Evolutionary conservation across 23 red algal genomes (phyloP), one percentile per base, ranked within the genome.

Genomic region (Agarophyton chilense): DNA sequence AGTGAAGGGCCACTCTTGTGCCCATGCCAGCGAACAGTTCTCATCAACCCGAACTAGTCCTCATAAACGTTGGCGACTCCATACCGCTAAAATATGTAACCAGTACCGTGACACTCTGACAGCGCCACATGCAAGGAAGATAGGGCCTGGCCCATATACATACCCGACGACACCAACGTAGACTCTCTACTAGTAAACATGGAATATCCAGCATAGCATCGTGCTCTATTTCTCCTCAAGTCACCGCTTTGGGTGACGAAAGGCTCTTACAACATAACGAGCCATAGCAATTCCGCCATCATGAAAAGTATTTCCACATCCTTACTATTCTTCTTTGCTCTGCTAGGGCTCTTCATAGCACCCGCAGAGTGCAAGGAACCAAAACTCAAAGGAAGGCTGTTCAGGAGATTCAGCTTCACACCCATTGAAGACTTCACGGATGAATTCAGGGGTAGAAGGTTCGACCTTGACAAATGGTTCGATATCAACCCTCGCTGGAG

Each of bases 401-500:
- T 77, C 54, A 58, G 49, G 71, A 60, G 53, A 21, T 46, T 61
- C 72, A 75, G 11, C 1, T 92, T 92, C 40, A 92, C 44, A 26
- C 65, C 65, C 18, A 50, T 77, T 3, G 35, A 39, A 51, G 89
- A 82, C 26, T 92, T 92, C 72, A 73, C 89, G 12, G 89, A 92
- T 70, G 89, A 92, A 34, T 92, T 92, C 45, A 67, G 6, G 35
- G 50, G 46, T 18, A 29, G 65, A 21, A 41, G 25, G 25, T 84
- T 92, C 51, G 64, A 92, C 66, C 39, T 82, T 34, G 55, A 78
- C 60, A 92, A 83, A 77, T 92, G 89, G 89, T 52, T 60, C 29
- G 65, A 92, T 34, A 77, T 76, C 42, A 92, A 92, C 62, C 89
- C 89, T 25, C 43, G 81, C 17, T 92, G 89, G 89, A 77, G 72